Base-by-base conservation (phyloP, 2,329 filamentous ascomycete genomes). In the Fusarium albidum region DNA sequence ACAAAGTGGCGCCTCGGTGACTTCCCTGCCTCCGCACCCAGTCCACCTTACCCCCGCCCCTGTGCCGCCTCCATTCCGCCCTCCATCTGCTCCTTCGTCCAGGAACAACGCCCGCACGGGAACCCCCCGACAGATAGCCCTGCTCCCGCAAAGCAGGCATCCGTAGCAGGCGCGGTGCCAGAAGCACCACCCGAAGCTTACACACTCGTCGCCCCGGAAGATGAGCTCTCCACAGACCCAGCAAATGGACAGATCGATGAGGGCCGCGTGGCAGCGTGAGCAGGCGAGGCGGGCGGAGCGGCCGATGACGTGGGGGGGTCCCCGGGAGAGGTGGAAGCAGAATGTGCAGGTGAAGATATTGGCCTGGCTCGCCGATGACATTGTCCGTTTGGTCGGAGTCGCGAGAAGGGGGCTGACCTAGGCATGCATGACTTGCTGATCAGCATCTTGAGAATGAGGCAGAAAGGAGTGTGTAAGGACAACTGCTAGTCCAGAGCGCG, bases 101-200 rank as follows among this genome's bases (percentile, higher is more conserved):
- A 33, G 34, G 70, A 78, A 56, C 14, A 79, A 56, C 8, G 76
- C 71, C 43, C 55, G 52, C 1, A 79, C 54, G 3, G 57, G 62
- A 15, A 74, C 63, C 3, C 73, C 77, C 15, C 63, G 64, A 17
- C 73, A 71, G 3, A 79, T 66, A 11, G 70, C 58, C 53, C 69
- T 73, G 49, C 68, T 76, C 14, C 81, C 79, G 51, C 74, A 85
- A 32, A 84, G 69, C 55, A 85, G 64, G 64, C 82, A 85, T 13
- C 82, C 81, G 66, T 83, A 85, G 65, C 81, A 85, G 1, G 69
- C 73, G 32, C 75, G 73, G 63, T 85, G 82, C 83, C 82, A 85
- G 64, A 85, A 85, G 62, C 81, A 84, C 82, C 79, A 85, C 0
- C 82, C 82, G n/a, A 85, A 73, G 58, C 81, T 84, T 33, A 85